These are phyloP conservation scores for Stephanocyclus meneghinianus DNA, from an alignment of 352 stramenopile species.

Conservation along the genomic window DNA sequence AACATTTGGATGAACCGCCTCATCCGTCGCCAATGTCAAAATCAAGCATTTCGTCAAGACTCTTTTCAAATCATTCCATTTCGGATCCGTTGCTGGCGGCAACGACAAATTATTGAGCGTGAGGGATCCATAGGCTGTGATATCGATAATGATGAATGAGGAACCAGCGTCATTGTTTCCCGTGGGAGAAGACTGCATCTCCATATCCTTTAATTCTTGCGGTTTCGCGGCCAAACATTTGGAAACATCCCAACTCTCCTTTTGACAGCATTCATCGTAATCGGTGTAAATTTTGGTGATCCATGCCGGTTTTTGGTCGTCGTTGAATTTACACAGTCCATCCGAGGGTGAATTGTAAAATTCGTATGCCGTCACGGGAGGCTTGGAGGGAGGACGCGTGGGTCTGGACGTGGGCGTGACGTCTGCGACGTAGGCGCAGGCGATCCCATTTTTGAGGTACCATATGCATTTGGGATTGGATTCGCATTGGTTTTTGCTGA, in stretches of 20 bases:
- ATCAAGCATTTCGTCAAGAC: conserved; percentile 24
- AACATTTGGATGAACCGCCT: conserved; percentile 14
- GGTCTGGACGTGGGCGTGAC: background rate
- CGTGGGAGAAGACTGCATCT: background rate
- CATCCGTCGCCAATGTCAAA: conserved; percentile 5
- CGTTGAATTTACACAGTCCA: conserved; percentile 7
- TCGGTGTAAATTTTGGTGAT: conserved; percentile 8
- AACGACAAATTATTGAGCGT: conserved; percentile 5
- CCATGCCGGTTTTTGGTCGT: conserved; percentile 3
- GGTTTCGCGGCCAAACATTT: conserved; percentile 10
- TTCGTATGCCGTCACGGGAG: background rate
- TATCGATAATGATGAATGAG: conserved; percentile 12
- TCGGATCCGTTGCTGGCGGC: background rate
- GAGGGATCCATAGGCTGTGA: conserved; percentile 2
- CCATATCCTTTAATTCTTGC: background rate
- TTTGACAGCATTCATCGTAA: conserved; percentile 10
- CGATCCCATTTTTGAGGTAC: conserved; percentile 6
- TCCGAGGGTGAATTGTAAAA: conserved; percentile 1
- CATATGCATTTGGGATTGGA: conserved; percentile 11
- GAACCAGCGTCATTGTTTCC: background rate
- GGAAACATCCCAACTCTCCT: conserved; percentile 5
- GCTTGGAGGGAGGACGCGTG: background rate
- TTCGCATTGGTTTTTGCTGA: conserved; percentile 7
- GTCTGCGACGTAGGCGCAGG: background rate
- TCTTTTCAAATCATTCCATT: conserved; percentile 12